Conservation (phyloP, 495 filamentous ascomycete genomes). For the Daldinia vernicosa region DNA sequence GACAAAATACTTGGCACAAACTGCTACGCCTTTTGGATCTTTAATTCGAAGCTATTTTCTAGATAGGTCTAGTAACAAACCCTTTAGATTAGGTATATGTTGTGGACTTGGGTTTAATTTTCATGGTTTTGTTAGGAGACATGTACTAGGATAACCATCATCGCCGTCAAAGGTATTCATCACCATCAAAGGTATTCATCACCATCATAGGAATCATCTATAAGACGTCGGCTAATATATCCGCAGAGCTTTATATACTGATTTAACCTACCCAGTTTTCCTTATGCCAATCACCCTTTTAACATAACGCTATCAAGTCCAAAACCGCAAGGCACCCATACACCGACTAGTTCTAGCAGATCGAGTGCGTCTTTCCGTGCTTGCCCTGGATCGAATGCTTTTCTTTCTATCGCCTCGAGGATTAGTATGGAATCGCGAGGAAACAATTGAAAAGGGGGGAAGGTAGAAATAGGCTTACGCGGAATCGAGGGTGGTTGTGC, state of each 20-base stretch:
- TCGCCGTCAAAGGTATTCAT: not conserved
- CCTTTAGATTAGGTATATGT: no score
- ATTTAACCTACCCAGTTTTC: constrained; percentile 4
- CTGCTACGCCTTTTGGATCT: not conserved
- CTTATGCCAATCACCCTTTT: constrained; percentile 6
- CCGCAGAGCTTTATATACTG: constrained; percentile 6
- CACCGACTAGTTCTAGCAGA: constrained; percentile 65
- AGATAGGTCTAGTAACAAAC: no score
- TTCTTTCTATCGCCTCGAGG: constrained; percentile 61
- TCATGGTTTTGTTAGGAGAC: no score
- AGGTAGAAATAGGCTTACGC: constrained; percentile 46
- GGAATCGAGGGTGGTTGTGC: constrained; percentile 71
- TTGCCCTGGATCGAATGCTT: constrained; percentile 87
- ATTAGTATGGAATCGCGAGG: not conserved
- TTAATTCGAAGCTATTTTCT: no score
- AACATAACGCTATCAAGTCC: not conserved
- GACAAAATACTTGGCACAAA: not conserved
- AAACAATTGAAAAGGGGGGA: constrained; percentile 1
- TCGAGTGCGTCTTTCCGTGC: constrained; percentile 84
- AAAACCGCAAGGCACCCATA: not conserved
- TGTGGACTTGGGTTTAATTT: no score
- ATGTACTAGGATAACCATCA: not conserved
- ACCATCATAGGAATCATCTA: constrained; percentile 2
- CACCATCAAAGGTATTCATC: not conserved
- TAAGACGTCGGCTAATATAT: not conserved